phyloP scores from a whole-genome alignment of 2,329 filamentous ascomycete genomes.

The Penicillium sclerotiorum region DNA sequence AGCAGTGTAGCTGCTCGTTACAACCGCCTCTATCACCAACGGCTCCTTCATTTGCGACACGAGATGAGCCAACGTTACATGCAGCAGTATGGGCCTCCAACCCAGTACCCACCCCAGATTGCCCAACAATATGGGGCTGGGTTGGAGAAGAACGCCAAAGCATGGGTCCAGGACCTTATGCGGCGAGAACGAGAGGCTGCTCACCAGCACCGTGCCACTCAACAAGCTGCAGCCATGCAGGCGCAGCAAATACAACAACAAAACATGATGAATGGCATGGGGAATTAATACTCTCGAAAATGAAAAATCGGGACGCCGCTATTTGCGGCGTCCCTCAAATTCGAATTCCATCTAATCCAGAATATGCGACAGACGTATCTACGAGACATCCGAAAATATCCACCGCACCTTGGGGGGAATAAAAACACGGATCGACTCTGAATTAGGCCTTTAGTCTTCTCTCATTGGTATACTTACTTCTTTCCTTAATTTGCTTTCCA shows the following conservation, averaged over 20 bases:
- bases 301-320: too few relatives aligned
- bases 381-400: background rate
- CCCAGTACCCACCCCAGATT: constrained; percentile 41
- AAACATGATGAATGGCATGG: constrained; percentile 47
- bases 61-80: constrained; percentile 42
- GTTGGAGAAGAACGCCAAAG: constrained; percentile 41
- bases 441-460: background rate
- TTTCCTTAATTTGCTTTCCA: constrained; percentile 7
- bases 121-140: constrained; percentile 41
- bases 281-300: constrained; percentile 29
- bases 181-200: constrained; percentile 39
- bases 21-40: constrained; percentile 39
- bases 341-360: background rate
- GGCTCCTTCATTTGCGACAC: constrained; percentile 37
- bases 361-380: background rate
- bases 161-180: constrained; percentile 42
- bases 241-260: constrained; percentile 44
- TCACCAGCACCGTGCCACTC: constrained; percentile 35
- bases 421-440: too few relatives aligned
- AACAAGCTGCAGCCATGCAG: constrained; percentile 33
- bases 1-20: constrained; percentile 37
- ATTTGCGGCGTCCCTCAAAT: too few relatives aligned
- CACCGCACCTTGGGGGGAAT: too few relatives aligned
- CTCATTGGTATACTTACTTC: constrained; percentile 9
- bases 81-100: constrained; percentile 42